Base-by-base conservation (phyloP, 2,329 filamentous ascomycete species). In the Ceratocystis papillata region DNA sequence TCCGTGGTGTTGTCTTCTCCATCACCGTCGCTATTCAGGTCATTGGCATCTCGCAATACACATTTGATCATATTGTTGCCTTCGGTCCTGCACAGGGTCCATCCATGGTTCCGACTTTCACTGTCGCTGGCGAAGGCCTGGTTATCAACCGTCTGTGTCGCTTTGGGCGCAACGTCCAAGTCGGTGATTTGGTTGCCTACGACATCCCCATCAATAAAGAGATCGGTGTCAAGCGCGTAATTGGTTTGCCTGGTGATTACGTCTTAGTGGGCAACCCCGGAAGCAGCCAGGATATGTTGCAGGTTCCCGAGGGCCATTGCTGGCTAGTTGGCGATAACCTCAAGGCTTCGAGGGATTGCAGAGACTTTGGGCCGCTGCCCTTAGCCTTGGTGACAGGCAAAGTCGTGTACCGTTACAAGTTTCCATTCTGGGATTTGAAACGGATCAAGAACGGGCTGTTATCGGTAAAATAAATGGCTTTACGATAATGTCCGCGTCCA, bases 321-420 rank as follows among this genome's bases (percentile, higher is more conserved):
- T 97, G 90, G 84, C 79, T 96, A 5, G 83, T 86, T 2, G 94
- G 94, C 2, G 94, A 99, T 75, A 97, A 97, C 75, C 73, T 96
- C 68, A 80, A 84, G 2, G 87, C 83, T 72, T 96, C 91, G 28
- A 80, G 90, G 69, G 94, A 99, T 77, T 96, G 91, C 55, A 85
- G 94, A 69, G 79, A 86, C 50, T 96, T 88, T 77, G 94, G 94
- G 0, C 90, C 94, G 0, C 74, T 99, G 33, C 94, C 94, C 0
- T 77, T 99, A 72, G 93, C 84, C 1, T 77, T 99, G 69, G 83
- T 99, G 57, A 86, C 82, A 71, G 91, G 91, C 60, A 97, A 96
- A 74, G 86, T 94, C 1, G 76, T 93, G 48, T 87, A 81, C 69
- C 84, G 81, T n/a, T 75, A 68, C 60, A 68, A 79, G 48, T 77